Conservation (phyloP, 2,329 filamentous ascomycete species). For the Sporothrix variecibatus region DNA sequence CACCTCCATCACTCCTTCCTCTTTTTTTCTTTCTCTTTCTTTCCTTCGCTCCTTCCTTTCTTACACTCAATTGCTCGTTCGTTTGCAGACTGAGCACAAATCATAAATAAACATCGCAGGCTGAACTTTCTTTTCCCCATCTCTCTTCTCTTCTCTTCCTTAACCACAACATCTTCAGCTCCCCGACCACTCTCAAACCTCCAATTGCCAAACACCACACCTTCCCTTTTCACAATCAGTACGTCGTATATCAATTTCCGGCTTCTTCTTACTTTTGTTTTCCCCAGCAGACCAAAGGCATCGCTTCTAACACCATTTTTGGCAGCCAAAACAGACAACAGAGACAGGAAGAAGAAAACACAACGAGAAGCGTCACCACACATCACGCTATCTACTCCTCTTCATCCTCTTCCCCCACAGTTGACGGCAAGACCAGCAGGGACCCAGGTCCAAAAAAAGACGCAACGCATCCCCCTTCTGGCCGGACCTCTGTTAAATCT, state of each 20-base stretch:
- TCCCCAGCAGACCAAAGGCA: neutral
- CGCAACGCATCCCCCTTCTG: neutral
- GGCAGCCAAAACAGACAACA: too few species aligned
- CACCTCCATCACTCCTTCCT: slow-evolving; percentile 7
- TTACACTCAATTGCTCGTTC: neutral
- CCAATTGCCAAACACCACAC: neutral
- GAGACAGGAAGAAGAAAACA: neutral
- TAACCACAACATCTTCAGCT: neutral
- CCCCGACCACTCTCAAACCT: neutral
- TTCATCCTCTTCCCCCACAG: neutral
- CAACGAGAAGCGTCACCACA: neutral
- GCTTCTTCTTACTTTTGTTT: neutral
- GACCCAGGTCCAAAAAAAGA: neutral
- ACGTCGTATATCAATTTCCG: neutral
- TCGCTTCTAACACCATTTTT: neutral
- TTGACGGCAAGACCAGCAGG: neutral
- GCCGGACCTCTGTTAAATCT: neutral
- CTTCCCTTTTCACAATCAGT: neutral
- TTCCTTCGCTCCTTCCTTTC: neutral
- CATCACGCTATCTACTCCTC: neutral
- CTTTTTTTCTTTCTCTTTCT: neutral
- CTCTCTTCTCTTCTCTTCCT: neutral
- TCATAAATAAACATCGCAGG: neutral
- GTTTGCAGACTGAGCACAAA: neutral
- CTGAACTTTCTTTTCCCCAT: neutral